These are phyloP conservation scores for Neurospora sp. DNA, from an alignment of 495 filamentous ascomycete genomes.

Conservation along the genomic window DNA sequence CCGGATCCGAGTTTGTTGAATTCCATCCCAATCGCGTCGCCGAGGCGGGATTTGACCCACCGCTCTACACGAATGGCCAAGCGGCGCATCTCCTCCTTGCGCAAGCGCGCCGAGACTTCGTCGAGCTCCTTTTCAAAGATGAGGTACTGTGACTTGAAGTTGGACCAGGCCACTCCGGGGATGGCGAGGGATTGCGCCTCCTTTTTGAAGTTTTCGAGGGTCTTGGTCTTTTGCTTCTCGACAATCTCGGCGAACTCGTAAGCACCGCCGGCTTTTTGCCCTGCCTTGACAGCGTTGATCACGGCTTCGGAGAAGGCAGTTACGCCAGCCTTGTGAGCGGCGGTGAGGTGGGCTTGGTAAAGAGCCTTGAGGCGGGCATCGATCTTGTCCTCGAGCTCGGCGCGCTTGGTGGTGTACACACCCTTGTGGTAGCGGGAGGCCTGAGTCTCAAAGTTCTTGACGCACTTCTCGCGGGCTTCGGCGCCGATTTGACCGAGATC, in stretches of 20 bases:
- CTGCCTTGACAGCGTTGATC: conserved; percentile 60
- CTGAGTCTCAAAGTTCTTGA: conserved; percentile 79
- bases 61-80: conserved; percentile 83
- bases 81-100: conserved; percentile 91
- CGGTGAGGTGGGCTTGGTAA: conserved; percentile 76
- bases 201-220: conserved; percentile 63
- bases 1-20: conserved; percentile 91
- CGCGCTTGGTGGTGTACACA: conserved; percentile 75
- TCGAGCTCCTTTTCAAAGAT: conserved; percentile 71
- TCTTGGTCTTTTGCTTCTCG: conserved; percentile 63
- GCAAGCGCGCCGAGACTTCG: conserved; percentile 68
- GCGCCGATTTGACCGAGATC: conserved; percentile 71
- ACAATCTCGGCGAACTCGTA: conserved; percentile 98
- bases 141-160: conserved; percentile 45
- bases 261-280: conserved; percentile 76
- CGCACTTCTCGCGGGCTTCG: conserved; percentile 55
- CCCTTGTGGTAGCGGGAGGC: conserved; percentile 93
- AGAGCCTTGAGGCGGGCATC: conserved; percentile 78
- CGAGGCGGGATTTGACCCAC: conserved; percentile 79
- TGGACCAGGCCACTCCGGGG: conserved; percentile 71
- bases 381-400: conserved; percentile 76
- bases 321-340: conserved; percentile 83
- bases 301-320: conserved; percentile 82
- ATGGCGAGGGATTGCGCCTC: conserved; percentile 67
- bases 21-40: conserved; percentile 81